phyloP scores from a whole-genome alignment of 305 asterid species.

The Petunia hybrid region DNA sequence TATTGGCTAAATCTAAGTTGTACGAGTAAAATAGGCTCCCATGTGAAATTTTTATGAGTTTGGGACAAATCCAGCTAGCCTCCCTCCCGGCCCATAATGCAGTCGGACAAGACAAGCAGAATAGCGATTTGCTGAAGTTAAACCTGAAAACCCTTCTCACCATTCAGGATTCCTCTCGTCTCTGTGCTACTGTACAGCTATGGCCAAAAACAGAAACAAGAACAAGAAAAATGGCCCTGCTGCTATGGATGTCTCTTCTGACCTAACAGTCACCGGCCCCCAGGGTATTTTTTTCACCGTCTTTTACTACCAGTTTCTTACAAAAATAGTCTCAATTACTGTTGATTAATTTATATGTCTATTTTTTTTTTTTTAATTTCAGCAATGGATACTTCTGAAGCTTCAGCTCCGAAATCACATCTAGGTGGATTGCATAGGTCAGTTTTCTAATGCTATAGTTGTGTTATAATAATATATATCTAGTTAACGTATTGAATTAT shows the following conservation, averaged over 20 bases:
- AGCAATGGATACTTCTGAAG: conserved; percentile 74
- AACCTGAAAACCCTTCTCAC: not conserved
- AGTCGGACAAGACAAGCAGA: not conserved
- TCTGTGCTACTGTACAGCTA: conserved; percentile 30
- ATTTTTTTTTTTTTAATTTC: conserved; percentile 13
- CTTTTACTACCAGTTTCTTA: not conserved
- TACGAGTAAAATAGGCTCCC: not conserved
- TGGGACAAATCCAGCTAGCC: not conserved
- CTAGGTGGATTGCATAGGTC: conserved; percentile 46
- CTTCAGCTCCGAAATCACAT: conserved; percentile 39
- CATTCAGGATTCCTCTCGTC: conserved; percentile 19
- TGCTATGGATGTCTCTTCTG: conserved; percentile 45
- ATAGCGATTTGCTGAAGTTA: not conserved
- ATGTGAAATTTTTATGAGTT: not conserved
- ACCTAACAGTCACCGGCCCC: conserved; percentile 24
- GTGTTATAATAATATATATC: not conserved
- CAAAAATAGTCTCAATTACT: not conserved
- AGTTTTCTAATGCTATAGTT: conserved; percentile 12
- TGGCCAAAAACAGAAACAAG: conserved; percentile 73
- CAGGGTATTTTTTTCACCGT: conserved; percentile 43
- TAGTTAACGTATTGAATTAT: not conserved
- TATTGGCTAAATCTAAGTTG: too few relatives aligned
- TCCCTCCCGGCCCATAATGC: conserved; percentile 8
- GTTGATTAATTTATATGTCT: not conserved
- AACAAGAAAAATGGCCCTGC: conserved; percentile 45